phyloP scores from a whole-genome alignment of 2,329 filamentous ascomycete genomes.

The Fusarium lyarnte region DNA sequence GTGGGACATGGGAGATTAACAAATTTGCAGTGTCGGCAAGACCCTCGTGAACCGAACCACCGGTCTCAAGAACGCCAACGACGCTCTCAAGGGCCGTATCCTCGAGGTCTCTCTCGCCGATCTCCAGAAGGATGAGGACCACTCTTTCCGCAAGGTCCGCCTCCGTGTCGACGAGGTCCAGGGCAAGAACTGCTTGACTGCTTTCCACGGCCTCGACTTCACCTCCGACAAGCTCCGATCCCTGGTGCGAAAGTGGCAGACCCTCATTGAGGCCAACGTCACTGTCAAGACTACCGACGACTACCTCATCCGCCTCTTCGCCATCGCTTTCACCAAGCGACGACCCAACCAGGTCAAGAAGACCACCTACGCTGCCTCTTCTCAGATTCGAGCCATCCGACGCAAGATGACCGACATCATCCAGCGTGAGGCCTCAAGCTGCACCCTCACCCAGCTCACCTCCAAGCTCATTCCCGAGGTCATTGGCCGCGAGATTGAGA shows the following conservation, averaged over 20 bases:
- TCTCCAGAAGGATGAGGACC: slow-evolving; percentile 99
- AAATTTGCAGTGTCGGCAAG: slow-evolving; percentile 86
- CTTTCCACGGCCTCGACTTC: slow-evolving; percentile 99
- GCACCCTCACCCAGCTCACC: slow-evolving; percentile 95
- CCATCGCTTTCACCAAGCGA: slow-evolving; percentile 99
- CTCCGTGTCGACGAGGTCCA: slow-evolving; percentile 98
- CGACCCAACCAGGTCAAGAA: slow-evolving; percentile 99
- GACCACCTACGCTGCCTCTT: slow-evolving; percentile 97
- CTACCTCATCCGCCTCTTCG: slow-evolving; percentile 98
- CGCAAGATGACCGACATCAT: slow-evolving; percentile 99
- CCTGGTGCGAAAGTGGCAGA: slow-evolving; percentile 99
- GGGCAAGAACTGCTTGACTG: slow-evolving; percentile 99
- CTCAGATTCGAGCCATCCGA: slow-evolving; percentile 97
- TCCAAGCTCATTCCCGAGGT: slow-evolving; percentile 99
- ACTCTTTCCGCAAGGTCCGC: slow-evolving; percentile 99
- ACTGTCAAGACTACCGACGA: slow-evolving; percentile 99
- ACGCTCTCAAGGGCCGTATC: slow-evolving; percentile 97
- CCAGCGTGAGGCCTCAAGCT: slow-evolving; percentile 91
- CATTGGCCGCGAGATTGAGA: slow-evolving; percentile 99
- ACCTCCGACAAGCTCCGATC: slow-evolving; percentile 99
- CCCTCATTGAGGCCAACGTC: slow-evolving; percentile 98
- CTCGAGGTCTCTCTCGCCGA: slow-evolving; percentile 99
- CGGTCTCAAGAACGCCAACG: slow-evolving; percentile 99
- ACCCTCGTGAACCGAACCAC: slow-evolving; percentile 99
- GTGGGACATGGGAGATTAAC: slow-evolving; percentile 33